A percentile compares a stretch with the other conserved stretches of the same genome.
Conservation (phyloP, 306 rosid species). For the Trifolium fragiferum region DNA sequence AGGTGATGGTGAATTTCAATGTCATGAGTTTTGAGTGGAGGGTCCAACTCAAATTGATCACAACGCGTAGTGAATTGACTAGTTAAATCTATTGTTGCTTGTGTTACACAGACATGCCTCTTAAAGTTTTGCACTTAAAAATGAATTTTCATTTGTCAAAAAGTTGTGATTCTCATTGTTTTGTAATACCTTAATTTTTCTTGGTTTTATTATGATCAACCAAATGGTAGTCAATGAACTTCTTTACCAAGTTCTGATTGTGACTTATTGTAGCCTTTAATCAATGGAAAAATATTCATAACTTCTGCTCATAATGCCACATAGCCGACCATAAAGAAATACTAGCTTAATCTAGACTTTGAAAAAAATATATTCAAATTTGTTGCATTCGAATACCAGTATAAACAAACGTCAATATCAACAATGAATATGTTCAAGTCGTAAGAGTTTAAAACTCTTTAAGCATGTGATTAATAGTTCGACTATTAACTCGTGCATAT, state of each 20-base stretch:
- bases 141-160: conserved; percentile 50
- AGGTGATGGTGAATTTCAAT: conserved; percentile 47
- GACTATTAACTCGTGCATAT: no score
- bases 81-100: conserved; percentile 53
- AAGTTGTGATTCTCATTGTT: conserved; percentile 42
- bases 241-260: conserved; percentile 40
- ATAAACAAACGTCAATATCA: no score
- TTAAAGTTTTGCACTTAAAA: conserved; percentile 42
- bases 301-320: conserved; percentile 6
- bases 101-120: conserved; percentile 54
- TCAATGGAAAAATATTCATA: conserved; percentile 32
- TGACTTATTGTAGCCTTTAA: conserved; percentile 22
- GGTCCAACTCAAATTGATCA: conserved; percentile 60
- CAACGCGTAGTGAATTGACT: conserved; percentile 59
- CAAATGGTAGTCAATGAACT: not conserved
- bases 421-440: no score
- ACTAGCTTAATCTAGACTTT: no score
- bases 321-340: no score
- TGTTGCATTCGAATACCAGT: no score
- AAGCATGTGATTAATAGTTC: no score
- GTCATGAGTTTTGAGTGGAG: conserved; percentile 55
- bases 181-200: conserved; percentile 25
- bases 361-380: no score
- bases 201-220: conserved; percentile 21
- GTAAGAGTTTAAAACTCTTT: no score